These are phyloP conservation scores for Viola odorata DNA, from an alignment of 345 rosid species.

Conservation along the genomic window DNA sequence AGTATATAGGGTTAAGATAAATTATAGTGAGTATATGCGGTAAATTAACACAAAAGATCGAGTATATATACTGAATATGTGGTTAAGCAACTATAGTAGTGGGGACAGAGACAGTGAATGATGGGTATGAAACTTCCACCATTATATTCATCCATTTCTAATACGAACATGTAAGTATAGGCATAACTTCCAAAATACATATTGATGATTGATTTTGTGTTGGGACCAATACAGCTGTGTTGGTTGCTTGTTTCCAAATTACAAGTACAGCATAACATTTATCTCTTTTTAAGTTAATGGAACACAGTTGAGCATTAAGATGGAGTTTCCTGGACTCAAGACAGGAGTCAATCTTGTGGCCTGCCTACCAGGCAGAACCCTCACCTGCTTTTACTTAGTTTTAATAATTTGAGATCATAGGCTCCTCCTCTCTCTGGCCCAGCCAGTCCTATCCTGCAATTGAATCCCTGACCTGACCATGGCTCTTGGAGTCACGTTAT, in stretches of 20 bases:
- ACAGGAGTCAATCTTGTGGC: conserved; percentile 35
- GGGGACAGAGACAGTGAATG: conserved; percentile 7
- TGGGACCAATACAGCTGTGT: conserved; percentile 11
- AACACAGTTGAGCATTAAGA: not conserved
- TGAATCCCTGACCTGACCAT: conserved; percentile 1
- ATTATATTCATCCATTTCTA: not conserved
- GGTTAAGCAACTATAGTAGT: not conserved
- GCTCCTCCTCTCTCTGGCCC: not conserved
- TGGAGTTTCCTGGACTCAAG: conserved; percentile 24
- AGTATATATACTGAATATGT: too few species aligned
- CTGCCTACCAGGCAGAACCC: conserved; percentile 20
- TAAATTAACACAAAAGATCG: too few species aligned
- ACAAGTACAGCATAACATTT: not conserved
- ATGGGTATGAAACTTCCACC: conserved; percentile 14
- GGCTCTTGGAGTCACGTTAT: not conserved
- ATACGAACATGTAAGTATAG: too few species aligned
- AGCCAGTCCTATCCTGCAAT: conserved; percentile 6
- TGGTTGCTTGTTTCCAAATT: conserved; percentile 13
- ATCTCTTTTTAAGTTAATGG: conserved; percentile 7
- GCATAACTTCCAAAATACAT: conserved; percentile 19
- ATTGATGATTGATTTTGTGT: conserved; percentile 13
- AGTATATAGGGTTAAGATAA: too few species aligned
- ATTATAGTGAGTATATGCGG: too few species aligned
- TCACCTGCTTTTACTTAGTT: conserved; percentile 5
- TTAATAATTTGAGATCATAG: not conserved